Conservation (phyloP, 1,284 basidiomycete species). For the Jaminaea rosea region DNA sequence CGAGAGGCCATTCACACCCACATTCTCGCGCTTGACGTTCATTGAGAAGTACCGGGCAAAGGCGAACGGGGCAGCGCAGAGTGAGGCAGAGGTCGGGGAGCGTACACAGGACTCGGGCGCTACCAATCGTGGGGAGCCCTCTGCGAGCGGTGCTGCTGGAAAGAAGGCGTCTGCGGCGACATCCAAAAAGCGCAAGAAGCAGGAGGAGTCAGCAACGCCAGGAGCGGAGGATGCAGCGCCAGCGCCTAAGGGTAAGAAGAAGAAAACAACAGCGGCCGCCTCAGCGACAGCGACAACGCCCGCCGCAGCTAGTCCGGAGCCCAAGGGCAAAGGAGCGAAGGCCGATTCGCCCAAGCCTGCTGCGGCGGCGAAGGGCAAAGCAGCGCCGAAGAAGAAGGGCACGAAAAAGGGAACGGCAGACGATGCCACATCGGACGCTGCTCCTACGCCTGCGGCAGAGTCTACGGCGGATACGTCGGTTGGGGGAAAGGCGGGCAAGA, state of each 20-base stretch:
- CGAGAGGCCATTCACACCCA: neutral
- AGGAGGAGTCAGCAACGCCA: neutral
- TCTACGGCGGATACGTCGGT: neutral
- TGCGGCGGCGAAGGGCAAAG: neutral
- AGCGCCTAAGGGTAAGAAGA: slow-evolving; percentile 1
- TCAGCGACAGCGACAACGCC: neutral
- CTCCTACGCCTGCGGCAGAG: neutral
- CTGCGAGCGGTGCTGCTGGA: neutral
- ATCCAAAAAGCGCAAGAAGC: neutral
- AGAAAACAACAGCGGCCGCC: neutral
- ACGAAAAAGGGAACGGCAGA: neutral
- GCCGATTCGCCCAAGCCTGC: neutral
- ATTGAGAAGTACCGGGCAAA: neutral
- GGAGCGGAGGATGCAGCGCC: neutral
- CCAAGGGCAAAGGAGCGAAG: neutral
- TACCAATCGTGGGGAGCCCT: neutral
- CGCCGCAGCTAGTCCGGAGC: neutral
- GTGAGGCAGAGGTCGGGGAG: too few species aligned
- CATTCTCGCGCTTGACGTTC: neutral
- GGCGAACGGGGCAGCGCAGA: too few species aligned
- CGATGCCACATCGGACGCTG: too few species aligned
- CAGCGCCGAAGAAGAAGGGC: neutral
- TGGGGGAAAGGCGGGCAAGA: neutral
- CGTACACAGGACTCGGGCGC: too few species aligned
- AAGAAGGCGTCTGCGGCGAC: neutral